phyloP scores from a whole-genome alignment of 192 early-diverging fungal genomes.

The Backusella liffmaniae region DNA sequence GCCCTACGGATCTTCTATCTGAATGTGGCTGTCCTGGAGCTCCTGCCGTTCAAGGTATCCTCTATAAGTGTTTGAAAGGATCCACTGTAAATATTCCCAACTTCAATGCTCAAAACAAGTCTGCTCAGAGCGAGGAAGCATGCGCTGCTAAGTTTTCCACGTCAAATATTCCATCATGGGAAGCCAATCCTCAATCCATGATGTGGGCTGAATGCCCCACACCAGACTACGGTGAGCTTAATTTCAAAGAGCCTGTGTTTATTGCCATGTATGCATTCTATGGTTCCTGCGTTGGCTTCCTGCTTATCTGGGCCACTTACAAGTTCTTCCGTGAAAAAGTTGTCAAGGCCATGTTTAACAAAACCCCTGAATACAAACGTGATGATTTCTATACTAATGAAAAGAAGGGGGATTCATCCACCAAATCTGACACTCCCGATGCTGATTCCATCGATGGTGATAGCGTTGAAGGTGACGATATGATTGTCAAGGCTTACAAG shows the following conservation, averaged over 20 bases:
- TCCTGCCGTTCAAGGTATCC: conserved; percentile 15
- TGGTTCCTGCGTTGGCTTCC: conserved; percentile 18
- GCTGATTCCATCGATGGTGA: conserved; percentile 1
- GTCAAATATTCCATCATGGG: conserved; percentile 1
- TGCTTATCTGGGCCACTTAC: conserved; percentile 27
- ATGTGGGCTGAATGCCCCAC: conserved; percentile 37
- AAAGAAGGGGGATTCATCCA: conserved; percentile 2
- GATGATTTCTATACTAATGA: conserved; percentile 7
- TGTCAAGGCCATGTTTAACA: conserved; percentile 3
- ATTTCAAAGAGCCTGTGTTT: conserved; percentile 36
- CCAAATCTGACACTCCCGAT: background rate
- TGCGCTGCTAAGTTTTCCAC: conserved; percentile 17
- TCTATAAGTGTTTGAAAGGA: conserved; percentile 22
- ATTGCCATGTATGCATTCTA: conserved; percentile 28
- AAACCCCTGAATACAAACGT: background rate
- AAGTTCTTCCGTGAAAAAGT: conserved; percentile 17
- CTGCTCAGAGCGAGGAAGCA: conserved; percentile 12
- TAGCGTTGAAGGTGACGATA: conserved; percentile 20
- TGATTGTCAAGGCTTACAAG: conserved; percentile 45
- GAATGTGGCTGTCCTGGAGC: conserved; percentile 30
- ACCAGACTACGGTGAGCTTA: conserved; percentile 10
- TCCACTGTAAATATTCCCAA: conserved; percentile 22
- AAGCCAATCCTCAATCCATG: conserved; percentile 3
- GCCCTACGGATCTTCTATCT: conserved; percentile 33
- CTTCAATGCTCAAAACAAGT: conserved; percentile 32